Base-by-base conservation (phyloP, 495 filamentous ascomycete species). In the Bathelium albidoporum region DNA sequence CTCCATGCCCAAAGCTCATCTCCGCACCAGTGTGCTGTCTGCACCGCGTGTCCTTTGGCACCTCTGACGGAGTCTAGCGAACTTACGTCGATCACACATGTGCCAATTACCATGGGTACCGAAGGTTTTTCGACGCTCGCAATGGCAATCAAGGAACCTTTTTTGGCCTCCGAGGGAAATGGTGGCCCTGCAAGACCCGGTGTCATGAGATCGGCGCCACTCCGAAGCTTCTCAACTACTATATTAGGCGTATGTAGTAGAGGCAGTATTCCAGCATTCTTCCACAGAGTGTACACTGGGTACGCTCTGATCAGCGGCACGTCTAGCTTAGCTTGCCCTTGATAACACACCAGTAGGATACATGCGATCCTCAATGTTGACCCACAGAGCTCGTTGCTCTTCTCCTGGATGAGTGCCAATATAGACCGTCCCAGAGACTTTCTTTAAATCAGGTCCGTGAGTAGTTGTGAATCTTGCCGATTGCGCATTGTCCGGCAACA, bases 141-240 rank as follows among this genome's bases (percentile, higher is more conserved):
- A 39, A 90, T 79, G n/a, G 85, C 85, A 28, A 87, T 84, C 32
- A 88, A 73, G 1, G 82, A 76, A 1, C 80, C 85, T 71, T 85
- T 84, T 20, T 79, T 82, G 11, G 87, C 87, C 24, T 75, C 75
- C 32, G 71, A 62, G 0, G 87, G 84, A 68, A 89, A 90, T 0
- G 87, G 87, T 3, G 87, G 87, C 45, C 83, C 79, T 5, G 85
- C 84, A 11, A 90, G 74, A 29, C 87, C 87, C 0, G 87, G 87
- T 0, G 82, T 89, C 87, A 90, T 90, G n/a, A 90, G 73, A 72
- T 88, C 86, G 2, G 87, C 86, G 4, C 87, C 87, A 5, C 79
- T 76, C 36, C 78, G 80, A 3, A 90, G 74, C 72, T 88, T 89
- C 59, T 78, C 72, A 66, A 90, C 78, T 2, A 89, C 87, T 32